These are phyloP conservation scores for Nicotiana knightiana DNA, from an alignment of 257 asterid species.

Conservation along the genomic window DNA sequence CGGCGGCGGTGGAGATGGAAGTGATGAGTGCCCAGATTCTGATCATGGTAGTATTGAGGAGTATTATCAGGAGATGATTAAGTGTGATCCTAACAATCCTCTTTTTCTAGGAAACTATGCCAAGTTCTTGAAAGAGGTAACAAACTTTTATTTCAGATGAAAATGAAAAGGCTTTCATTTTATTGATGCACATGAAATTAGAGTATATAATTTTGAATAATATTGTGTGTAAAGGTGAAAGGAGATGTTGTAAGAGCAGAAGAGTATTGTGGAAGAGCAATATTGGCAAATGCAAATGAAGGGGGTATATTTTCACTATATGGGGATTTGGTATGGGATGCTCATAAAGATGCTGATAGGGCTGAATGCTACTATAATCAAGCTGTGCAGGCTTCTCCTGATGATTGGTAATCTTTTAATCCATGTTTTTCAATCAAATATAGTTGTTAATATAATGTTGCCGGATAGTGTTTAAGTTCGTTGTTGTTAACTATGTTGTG, in stretches of 20 bases:
- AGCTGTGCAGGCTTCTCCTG: constrained; percentile 12
- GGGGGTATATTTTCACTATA: not conserved
- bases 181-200: not conserved
- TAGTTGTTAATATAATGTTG: not conserved
- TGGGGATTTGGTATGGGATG: constrained; percentile 12
- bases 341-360: constrained; percentile 1
- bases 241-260: constrained; percentile 9
- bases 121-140: constrained; percentile 10
- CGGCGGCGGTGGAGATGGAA: not conserved
- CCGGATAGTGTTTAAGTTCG: not conserved
- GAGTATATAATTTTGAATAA: not conserved
- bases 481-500: not conserved
- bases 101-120: constrained; percentile 11
- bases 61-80: constrained; percentile 3
- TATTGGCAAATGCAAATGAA: constrained; percentile 5
- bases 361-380: constrained; percentile 2
- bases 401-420: constrained; percentile 15
- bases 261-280: constrained; percentile 11
- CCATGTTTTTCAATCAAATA: not conserved
- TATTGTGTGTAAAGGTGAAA: constrained; percentile 7
- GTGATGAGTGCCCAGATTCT: not conserved
- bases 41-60: not conserved
- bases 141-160: not conserved
- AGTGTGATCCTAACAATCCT: constrained; percentile 1
- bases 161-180: not conserved